Evolutionary conservation across 352 stramenopile species (phyloP), one percentile per base, ranked within the genome.

Genomic region (Pythium monospermum): DNA sequence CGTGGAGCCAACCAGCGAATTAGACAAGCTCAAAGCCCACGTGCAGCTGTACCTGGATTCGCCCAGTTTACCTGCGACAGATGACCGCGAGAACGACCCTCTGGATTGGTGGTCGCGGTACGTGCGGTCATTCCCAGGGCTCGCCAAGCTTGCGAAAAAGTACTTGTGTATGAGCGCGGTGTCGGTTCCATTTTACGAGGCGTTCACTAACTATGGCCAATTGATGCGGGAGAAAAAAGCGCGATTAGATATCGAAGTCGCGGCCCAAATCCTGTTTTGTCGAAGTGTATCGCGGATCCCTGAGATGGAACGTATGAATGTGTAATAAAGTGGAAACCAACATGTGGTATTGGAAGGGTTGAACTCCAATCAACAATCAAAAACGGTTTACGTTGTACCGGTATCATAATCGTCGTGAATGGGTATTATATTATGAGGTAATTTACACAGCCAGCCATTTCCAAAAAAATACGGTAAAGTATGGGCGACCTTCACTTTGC

Each of bases 271-370:
- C 33, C 62, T 92, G 19, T 92, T 92, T 49, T 87, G 79, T 49
- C 74, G 78, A 33, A 89, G 77, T 33, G 81, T 87, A 3, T 89
- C 73, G 31, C 59, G 77, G 7, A 89, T 92, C 32, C 76, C 78
- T 12, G 82, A 92, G 59, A 91, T 91, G 77, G 77, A 91, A 32
- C 80, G 80, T 31, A 87, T 91, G 53, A 85, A 85, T 46, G 77
- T 76, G 19, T 85, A 67, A 51, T n/a, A n/a, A n/a, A n/a, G n/a
- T n/a, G n/a, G n/a, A n/a, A n/a, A n/a, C n/a, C n/a, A n/a, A n/a
- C n/a, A n/a, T n/a, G n/a, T n/a, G n/a, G n/a, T n/a, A n/a, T n/a
- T n/a, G n/a, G n/a, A n/a, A n/a, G n/a, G n/a, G n/a, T n/a, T n/a
- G n/a, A n/a, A n/a, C n/a, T n/a, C n/a, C n/a, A n/a, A n/a, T n/a